Evolutionary conservation across 2,329 filamentous ascomycete genomes (phyloP).

Genomic region (Drechslerella coelobrocha): DNA sequence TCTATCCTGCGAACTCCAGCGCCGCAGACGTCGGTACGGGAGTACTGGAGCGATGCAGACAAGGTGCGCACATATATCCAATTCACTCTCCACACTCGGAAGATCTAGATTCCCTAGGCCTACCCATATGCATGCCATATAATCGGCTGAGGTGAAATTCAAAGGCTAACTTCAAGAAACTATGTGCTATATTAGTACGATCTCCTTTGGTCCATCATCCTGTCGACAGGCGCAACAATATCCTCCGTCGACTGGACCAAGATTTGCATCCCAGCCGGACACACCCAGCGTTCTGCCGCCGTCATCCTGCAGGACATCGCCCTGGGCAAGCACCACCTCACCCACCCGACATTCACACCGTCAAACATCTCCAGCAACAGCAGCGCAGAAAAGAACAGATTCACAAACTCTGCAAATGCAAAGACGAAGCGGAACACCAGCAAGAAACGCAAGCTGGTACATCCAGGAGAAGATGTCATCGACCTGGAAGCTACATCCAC

Average conservation of each 20-base stretch:
- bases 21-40: constrained; percentile 1
- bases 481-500: not conserved
- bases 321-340: constrained; percentile 39
- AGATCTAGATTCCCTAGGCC: no score
- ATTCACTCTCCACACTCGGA: not conserved
- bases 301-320: constrained; percentile 40
- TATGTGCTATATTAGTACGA: constrained; percentile 19
- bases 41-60: constrained; percentile 36
- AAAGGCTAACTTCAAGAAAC: no score
- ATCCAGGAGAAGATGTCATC: not conserved
- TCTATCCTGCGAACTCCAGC: constrained; percentile 1
- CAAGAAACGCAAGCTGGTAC: constrained; percentile 8
- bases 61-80: constrained; percentile 10
- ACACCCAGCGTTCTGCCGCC: constrained; percentile 17
- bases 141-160: no score
- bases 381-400: not conserved
- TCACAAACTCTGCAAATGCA: not conserved
- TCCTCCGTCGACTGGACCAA: constrained; percentile 24
- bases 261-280: constrained; percentile 4
- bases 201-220: constrained; percentile 35
- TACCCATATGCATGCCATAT: no score
- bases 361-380: constrained; percentile 13
- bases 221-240: constrained; percentile 18
- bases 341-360: constrained; percentile 42
- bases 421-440: not conserved